These are phyloP conservation scores for Pyrus betulifolia DNA, from an alignment of 306 rosid species.

Conservation along the genomic window DNA sequence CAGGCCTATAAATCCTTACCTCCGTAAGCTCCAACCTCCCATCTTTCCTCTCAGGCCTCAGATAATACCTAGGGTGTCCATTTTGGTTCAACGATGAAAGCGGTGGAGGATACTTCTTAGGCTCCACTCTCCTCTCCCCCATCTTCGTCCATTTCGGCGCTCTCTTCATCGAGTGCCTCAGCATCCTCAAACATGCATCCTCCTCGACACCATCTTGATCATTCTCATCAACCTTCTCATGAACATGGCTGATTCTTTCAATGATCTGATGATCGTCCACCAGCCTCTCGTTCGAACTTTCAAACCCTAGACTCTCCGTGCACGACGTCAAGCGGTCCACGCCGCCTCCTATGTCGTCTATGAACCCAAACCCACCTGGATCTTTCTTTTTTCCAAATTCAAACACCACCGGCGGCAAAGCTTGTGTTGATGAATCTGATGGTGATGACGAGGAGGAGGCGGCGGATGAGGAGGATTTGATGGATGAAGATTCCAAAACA, in stretches of 20 bases:
- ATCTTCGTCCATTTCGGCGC: conserved; percentile 8
- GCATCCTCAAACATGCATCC: conserved; percentile 6
- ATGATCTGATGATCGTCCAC: conserved; percentile 11
- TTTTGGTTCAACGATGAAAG: conserved; percentile 55
- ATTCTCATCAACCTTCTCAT: neutral
- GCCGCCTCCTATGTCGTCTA: conserved; percentile 27
- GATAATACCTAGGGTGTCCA: conserved; percentile 60
- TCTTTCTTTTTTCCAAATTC: neutral
- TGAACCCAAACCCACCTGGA: conserved; percentile 22
- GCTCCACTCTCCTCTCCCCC: neutral
- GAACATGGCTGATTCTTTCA: neutral
- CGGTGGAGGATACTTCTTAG: conserved; percentile 64
- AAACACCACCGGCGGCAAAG: neutral
- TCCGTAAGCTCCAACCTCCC: conserved; percentile 71
- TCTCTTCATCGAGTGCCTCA: conserved; percentile 4
- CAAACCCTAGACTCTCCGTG: conserved; percentile 72
- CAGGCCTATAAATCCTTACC: conserved; percentile 56
- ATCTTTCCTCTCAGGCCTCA: conserved; percentile 65
- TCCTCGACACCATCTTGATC: neutral
- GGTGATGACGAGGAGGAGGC: neutral
- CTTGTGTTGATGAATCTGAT: neutral
- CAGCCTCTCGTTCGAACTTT: conserved; percentile 48
- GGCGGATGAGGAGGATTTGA: no score
- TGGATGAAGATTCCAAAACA: conserved; percentile 27
- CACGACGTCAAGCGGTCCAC: conserved; percentile 51